Conservation (phyloP, 345 rosid genomes). For the Citrus cavaleriei region DNA sequence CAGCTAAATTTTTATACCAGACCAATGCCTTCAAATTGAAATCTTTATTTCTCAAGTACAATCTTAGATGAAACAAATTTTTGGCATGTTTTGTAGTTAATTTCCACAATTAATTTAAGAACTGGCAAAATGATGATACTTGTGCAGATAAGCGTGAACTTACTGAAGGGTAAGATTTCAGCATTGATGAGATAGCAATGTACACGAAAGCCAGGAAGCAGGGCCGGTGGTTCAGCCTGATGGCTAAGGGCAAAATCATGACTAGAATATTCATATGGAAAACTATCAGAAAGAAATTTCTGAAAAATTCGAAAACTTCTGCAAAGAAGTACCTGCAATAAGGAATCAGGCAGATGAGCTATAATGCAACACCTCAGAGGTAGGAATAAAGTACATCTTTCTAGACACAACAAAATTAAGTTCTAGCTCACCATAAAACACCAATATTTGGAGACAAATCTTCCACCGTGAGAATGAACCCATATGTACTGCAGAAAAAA, state of each 20-base stretch:
- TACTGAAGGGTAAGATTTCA: conserved; percentile 94
- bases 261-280: conserved; percentile 79
- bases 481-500: conserved; percentile 66
- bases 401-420: background rate
- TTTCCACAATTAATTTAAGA: background rate
- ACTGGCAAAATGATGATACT: background rate
- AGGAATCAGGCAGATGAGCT: conserved; percentile 7
- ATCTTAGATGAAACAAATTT: background rate
- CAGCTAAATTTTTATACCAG: background rate
- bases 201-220: conserved; percentile 89
- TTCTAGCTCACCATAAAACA: conserved; percentile 66
- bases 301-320: conserved; percentile 87
- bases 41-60: background rate
- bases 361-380: background rate
- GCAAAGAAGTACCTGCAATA: conserved; percentile 93
- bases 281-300: conserved; percentile 84
- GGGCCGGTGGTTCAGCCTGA: conserved; percentile 82
- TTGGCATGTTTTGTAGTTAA: background rate
- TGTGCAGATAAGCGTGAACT: conserved; percentile 21
- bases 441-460: conserved; percentile 96
- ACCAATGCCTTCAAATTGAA: background rate
- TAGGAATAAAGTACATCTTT: background rate
- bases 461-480: conserved; percentile 89
- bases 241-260: conserved; percentile 82
- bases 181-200: conserved; percentile 73